A percentile compares a stretch with the other conserved stretches of the same genome.
Evolutionary conservation across 768 basidiomycete species (phyloP).

Genomic region (Boletus rex-veris): DNA sequence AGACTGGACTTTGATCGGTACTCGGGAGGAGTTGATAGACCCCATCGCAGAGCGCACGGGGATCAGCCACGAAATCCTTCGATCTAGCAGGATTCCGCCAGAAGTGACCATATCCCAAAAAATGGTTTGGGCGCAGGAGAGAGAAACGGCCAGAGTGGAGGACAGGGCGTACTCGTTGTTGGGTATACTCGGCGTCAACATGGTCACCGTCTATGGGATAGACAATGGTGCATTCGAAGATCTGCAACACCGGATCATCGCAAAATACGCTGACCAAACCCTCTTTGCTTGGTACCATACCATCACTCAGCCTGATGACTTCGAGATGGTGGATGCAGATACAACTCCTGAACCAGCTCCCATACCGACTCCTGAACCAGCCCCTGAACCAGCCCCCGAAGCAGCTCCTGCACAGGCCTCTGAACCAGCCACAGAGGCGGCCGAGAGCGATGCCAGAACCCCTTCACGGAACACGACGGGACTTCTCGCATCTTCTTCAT

Average conservation of each 20-base stretch:
- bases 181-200: constrained; percentile 22
- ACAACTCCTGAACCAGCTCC: neutral
- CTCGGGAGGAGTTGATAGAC: constrained; percentile 10
- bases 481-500: constrained; percentile 23
- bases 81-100: constrained; percentile 1
- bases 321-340: constrained; percentile 7
- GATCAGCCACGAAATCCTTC: constrained; percentile 17
- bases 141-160: constrained; percentile 24
- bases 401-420: neutral
- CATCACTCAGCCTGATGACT: constrained; percentile 4
- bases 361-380: neutral
- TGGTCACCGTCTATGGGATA: constrained; percentile 27
- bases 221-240: constrained; percentile 23
- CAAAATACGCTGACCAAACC: constrained; percentile 21
- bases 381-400: neutral
- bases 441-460: neutral
- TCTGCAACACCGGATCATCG: constrained; percentile 24
- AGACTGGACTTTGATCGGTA: constrained; percentile 24
- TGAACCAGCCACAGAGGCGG: neutral
- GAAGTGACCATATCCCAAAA: constrained; percentile 21
- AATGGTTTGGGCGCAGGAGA: constrained; percentile 27
- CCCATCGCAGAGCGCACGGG: constrained; percentile 15
- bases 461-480: constrained; percentile 15
- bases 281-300: constrained; percentile 27
- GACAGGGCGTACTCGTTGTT: constrained; percentile 32